phyloP scores from a whole-genome alignment of 768 basidiomycete genomes.

The Boletales sp. region DNA sequence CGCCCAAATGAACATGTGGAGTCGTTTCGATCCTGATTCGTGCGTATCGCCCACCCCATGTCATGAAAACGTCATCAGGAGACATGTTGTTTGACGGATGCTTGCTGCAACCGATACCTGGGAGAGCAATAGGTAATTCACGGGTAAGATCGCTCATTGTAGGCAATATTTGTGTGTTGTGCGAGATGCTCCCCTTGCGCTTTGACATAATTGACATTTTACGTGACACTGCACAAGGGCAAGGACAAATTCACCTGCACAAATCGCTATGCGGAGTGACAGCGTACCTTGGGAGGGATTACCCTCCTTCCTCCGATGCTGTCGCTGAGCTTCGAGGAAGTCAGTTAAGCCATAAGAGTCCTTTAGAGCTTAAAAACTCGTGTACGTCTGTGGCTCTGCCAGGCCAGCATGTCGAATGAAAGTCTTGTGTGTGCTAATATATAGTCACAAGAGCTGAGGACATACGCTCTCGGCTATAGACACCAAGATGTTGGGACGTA shows the following conservation, averaged over 20 bases:
- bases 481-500: too few species aligned
- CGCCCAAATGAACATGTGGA: neutral
- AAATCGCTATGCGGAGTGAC: neutral
- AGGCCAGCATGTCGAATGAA: too few species aligned
- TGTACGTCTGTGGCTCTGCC: too few species aligned
- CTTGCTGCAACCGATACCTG: neutral
- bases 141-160: neutral
- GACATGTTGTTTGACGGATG: neutral
- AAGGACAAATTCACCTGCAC: too few species aligned
- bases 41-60: neutral
- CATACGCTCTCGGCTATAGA: too few species aligned
- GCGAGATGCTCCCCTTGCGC: neutral
- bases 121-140: neutral
- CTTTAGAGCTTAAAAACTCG: neutral
- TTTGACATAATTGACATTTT: too few species aligned
- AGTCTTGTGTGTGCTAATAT: too few species aligned
- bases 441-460: too few species aligned
- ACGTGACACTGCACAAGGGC: too few species aligned
- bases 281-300: neutral
- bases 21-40: too few species aligned
- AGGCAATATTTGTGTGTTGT: neutral
- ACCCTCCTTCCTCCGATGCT: neutral
- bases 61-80: conserved; percentile 8
- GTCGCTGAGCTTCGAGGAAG: neutral
- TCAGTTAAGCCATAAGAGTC: conserved; percentile 2